Conservation (phyloP, 202 grass and related monocot species). For the Panicum hallii region DNA sequence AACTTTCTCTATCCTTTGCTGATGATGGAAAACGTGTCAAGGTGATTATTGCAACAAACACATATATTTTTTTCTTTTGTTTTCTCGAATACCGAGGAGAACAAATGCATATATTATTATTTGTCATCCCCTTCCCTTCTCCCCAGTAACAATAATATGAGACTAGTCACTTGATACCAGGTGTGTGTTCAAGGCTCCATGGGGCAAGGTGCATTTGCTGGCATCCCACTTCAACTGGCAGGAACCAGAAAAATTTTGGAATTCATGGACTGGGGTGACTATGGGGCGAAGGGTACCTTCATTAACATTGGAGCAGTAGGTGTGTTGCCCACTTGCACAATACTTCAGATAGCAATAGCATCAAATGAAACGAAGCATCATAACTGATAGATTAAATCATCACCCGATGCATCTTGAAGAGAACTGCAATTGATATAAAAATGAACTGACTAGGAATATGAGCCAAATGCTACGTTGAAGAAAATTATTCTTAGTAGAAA, state of each 20-base stretch:
- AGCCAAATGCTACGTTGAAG: neutral
- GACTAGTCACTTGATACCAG: conserved; percentile 51
- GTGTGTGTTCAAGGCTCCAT: conserved; percentile 98
- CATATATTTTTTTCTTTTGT: neutral
- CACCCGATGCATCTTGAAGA: conserved; percentile 1
- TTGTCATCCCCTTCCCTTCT: neutral
- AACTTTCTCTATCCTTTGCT: conserved; percentile 89
- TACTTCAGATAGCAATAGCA: conserved; percentile 13
- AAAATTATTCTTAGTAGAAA: conserved; percentile 7
- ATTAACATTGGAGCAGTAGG: conserved; percentile 94
- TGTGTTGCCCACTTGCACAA: conserved; percentile 49
- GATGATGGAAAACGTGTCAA: conserved; percentile 95
- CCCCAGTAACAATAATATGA: conserved; percentile 10
- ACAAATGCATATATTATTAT: neutral
- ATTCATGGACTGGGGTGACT: conserved; percentile 97
- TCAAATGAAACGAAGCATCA: neutral
- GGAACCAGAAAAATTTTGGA: conserved; percentile 95
- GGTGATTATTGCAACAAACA: conserved; percentile 50
- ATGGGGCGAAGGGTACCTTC: conserved; percentile 80
- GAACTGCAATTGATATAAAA: conserved; percentile 17
- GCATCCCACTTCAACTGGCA: conserved; percentile 95
- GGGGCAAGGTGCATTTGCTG: conserved; percentile 95
- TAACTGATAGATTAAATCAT: neutral
- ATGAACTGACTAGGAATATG: neutral
- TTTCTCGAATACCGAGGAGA: too few relatives aligned